Conservation (phyloP, 352 stramenopile species). For the Globisporangium cylindrosporum region DNA sequence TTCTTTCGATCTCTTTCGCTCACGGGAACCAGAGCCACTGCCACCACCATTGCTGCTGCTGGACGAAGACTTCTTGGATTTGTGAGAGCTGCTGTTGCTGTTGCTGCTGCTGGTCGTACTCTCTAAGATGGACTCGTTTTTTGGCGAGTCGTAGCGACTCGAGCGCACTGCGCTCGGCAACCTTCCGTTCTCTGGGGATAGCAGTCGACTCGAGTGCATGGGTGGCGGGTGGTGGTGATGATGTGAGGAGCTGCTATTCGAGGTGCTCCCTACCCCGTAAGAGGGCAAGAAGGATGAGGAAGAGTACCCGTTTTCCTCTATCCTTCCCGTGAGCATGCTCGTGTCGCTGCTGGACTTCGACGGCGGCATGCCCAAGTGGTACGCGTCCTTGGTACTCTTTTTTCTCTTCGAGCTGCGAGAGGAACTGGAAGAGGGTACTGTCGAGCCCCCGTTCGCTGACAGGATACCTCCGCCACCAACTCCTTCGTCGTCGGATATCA, state of each 20-base stretch:
- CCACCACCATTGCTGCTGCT: slow-evolving; percentile 4
- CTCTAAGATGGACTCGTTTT: slow-evolving; percentile 5
- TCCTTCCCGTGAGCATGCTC: slow-evolving; percentile 13
- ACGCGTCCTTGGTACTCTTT: slow-evolving; percentile 16
- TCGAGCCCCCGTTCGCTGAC: slow-evolving; percentile 16
- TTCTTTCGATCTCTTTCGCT: slow-evolving; percentile 13
- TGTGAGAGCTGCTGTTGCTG: slow-evolving; percentile 11
- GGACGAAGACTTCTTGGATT: slow-evolving; percentile 6
- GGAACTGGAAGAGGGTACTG: slow-evolving; percentile 30
- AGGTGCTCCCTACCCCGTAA: not conserved
- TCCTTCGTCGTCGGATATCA: slow-evolving; percentile 53
- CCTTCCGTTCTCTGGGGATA: slow-evolving; percentile 26
- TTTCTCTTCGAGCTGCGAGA: slow-evolving; percentile 31
- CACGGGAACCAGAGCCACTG: not conserved
- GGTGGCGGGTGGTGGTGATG: slow-evolving; percentile 6
- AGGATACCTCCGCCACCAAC: not conserved
- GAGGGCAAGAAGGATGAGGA: slow-evolving; percentile 6
- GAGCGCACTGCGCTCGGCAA: slow-evolving; percentile 36
- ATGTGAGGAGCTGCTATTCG: not conserved
- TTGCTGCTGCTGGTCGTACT: not conserved
- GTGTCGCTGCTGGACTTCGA: slow-evolving; percentile 22
- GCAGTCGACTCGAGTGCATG: slow-evolving; percentile 23
- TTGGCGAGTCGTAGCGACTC: slow-evolving; percentile 20
- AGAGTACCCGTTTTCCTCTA: slow-evolving; percentile 1
- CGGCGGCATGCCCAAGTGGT: not conserved